Base-by-base conservation (phyloP, 805 yeast genomes). In the Priceomyces castillae region DNA sequence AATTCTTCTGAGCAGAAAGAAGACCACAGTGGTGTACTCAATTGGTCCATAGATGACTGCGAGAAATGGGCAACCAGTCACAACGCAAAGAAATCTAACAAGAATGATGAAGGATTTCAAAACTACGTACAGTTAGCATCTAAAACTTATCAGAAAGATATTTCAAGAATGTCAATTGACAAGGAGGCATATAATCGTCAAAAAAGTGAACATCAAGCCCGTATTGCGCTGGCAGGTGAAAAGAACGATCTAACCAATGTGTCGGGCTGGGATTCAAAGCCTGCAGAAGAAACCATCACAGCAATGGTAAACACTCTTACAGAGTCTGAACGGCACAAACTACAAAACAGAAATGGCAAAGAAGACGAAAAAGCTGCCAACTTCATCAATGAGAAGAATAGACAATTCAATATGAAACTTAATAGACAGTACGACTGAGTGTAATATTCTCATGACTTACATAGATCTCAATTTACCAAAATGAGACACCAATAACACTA, bases 401-500 rank as follows among this genome's bases (percentile, higher is more conserved):
- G 74, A 56, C 82, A 83, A 51, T 86, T 86, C 62, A 86, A 86
- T 62, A 77, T 76, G 57, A 86, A 86, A 54, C 65, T 86, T 49
- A 61, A 76, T 36, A 67, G 90, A 25, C 80, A 80, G 48, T 81
- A 80, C 51, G 75, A 46, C 20, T 33, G 36, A 33, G 17, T 16
- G 10, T 28, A 28, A 12, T 33, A 22, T 22, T 7, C 9, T 22
- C 25, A n/a, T 22, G 25, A 22, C 6, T 22, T 22, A 22, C 25
- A 22, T n/a, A n/a, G n/a, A n/a, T n/a, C n/a, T n/a, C n/a, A n/a
- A n/a, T n/a, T n/a, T n/a, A n/a, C n/a, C n/a, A n/a, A n/a, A n/a
- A n/a, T n/a, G n/a, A n/a, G n/a, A n/a, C n/a, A n/a, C n/a, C n/a
- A n/a, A n/a, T n/a, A n/a, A n/a, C n/a, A n/a, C n/a, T n/a, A n/a